Evolutionary conservation across 2,329 filamentous ascomycete genomes (phyloP).

Genomic region (Penicillium griseofulvum): DNA sequence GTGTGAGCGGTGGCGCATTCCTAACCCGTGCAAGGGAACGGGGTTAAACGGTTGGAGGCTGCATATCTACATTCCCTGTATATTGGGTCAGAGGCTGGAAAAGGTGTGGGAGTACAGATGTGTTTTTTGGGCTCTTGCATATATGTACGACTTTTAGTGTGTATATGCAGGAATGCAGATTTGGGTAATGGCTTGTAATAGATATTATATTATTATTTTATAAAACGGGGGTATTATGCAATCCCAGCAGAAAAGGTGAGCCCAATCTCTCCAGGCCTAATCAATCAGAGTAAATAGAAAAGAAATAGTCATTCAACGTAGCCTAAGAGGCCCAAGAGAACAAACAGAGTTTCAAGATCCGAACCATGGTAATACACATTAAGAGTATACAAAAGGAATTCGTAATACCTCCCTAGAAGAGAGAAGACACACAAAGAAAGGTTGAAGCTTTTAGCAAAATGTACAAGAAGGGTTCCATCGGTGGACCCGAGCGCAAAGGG

Average conservation of each 20-base stretch:
- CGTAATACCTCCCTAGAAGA: conserved; percentile 1
- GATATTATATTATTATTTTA: not conserved
- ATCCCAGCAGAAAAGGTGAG: not conserved
- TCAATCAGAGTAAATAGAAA: not conserved
- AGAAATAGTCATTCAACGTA: not conserved
- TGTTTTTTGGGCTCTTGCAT: not conserved
- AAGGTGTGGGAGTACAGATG: not conserved
- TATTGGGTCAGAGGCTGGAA: not conserved
- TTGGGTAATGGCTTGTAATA: not conserved
- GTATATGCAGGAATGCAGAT: not conserved
- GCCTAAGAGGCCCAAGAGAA: not conserved
- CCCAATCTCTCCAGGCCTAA: not conserved
- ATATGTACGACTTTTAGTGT: not conserved
- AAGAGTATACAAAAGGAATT: conserved; percentile 23
- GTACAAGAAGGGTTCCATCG: conserved; percentile 16
- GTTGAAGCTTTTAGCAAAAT: conserved; percentile 19
- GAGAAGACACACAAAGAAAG: conserved; percentile 8
- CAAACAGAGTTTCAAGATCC: conserved; percentile 16
- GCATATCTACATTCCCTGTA: not conserved
- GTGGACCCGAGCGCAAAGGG: conserved; percentile 9
- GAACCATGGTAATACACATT: conserved; percentile 28
- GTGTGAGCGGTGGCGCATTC: conserved; percentile 18
- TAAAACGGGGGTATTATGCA: not conserved
- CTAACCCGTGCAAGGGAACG: conserved; percentile 4
- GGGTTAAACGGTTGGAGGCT: conserved; percentile 2